Conservation (phyloP, 2,329 filamentous ascomycete species). For the Colletotrichum salicis region DNA sequence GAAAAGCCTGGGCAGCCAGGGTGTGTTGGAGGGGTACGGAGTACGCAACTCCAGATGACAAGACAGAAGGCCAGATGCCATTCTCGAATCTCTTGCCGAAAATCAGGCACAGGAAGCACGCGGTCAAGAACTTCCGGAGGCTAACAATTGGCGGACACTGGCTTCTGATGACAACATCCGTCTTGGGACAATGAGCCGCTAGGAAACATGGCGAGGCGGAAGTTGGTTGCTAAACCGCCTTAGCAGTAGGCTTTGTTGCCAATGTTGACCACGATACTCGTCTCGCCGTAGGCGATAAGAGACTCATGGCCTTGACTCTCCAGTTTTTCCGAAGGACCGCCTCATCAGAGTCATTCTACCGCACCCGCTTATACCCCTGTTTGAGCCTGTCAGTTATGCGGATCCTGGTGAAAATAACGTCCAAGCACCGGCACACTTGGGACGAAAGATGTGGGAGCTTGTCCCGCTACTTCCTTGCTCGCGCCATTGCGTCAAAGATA, state of each 20-base stretch:
- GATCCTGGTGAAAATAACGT: slow-evolving; percentile 20
- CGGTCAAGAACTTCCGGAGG: slow-evolving; percentile 13
- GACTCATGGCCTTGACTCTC: not conserved
- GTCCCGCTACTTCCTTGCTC: not conserved
- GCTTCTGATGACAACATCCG: slow-evolving; percentile 20
- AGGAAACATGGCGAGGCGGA: slow-evolving; percentile 3
- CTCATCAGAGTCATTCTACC: slow-evolving; percentile 19
- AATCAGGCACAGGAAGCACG: slow-evolving; percentile 20
- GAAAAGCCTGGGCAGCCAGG: slow-evolving; percentile 23
- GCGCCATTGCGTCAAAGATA: not conserved
- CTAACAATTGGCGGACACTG: slow-evolving; percentile 22
- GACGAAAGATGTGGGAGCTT: slow-evolving; percentile 24
- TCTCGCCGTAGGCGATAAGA: not conserved
- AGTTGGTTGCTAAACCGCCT: not conserved
- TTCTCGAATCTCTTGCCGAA: slow-evolving; percentile 25
- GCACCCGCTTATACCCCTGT: slow-evolving; percentile 23
- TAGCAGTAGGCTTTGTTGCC: not conserved
- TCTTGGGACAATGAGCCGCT: not conserved
- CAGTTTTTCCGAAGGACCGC: not conserved
- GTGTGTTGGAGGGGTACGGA: slow-evolving; percentile 30
- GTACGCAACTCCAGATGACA: slow-evolving; percentile 25
- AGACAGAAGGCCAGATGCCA: slow-evolving; percentile 19
- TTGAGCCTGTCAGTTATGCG: slow-evolving; percentile 28
- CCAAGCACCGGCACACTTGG: slow-evolving; percentile 31
- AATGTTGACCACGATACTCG: not conserved